Evolutionary conservation across 2,329 filamentous ascomycete species (phyloP).

Genomic region (Botryotinia convoluta): DNA sequence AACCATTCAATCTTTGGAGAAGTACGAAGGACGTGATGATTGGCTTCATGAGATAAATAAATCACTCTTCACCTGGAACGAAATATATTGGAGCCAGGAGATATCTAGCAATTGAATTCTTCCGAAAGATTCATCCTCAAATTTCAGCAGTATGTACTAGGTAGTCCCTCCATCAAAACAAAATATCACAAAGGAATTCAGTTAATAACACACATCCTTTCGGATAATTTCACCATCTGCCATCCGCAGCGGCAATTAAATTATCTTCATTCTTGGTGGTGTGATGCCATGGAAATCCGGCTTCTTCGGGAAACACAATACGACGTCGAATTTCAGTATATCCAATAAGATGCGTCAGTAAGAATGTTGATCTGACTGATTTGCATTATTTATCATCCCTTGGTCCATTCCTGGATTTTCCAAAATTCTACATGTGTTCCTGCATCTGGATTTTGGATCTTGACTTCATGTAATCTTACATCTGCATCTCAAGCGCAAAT

Average conservation of each 20-base stretch:
- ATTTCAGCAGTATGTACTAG: background rate
- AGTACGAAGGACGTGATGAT: background rate
- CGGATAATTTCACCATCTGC: background rate
- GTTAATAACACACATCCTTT: background rate
- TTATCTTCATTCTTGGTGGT: conserved; percentile 3
- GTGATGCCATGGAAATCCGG: background rate
- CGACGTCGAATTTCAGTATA: background rate
- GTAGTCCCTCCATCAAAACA: background rate
- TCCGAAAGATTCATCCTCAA: background rate
- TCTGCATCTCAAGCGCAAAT: background rate
- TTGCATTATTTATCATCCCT: background rate
- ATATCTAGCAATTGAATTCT: background rate
- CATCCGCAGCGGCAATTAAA: background rate
- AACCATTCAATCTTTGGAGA: background rate
- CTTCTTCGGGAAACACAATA: conserved; percentile 7
- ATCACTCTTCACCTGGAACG: background rate
- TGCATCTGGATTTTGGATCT: background rate
- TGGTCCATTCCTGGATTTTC: background rate
- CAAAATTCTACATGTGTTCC: background rate
- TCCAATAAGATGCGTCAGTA: background rate
- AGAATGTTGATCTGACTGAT: conserved; percentile 2
- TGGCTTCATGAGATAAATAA: background rate
- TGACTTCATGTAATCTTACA: background rate
- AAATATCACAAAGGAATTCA: background rate
- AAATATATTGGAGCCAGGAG: background rate